Evolutionary conservation across 495 filamentous ascomycete species (phyloP).

Genomic region (Evansstolkia leycettana): DNA sequence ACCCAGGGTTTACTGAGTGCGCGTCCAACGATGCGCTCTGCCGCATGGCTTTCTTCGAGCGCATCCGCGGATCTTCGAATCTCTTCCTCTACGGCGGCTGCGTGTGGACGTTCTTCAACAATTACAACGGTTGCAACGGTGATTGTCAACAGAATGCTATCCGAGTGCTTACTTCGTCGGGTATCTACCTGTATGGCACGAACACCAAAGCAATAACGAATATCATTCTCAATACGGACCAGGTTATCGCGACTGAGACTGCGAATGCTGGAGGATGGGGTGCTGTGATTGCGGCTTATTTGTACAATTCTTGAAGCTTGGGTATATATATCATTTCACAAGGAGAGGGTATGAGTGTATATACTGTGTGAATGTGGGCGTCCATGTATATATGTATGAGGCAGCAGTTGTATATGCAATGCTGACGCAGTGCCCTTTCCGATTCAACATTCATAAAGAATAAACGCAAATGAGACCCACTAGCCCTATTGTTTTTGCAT

Average conservation of each 20-base stretch:
- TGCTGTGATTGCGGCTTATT: slow-evolving; percentile 38
- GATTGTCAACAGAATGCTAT: slow-evolving; percentile 34
- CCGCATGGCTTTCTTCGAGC: slow-evolving; percentile 27
- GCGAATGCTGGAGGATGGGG: slow-evolving; percentile 45
- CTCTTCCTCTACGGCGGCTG: slow-evolving; percentile 43
- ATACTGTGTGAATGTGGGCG: no score
- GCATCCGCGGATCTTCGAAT: slow-evolving; percentile 27
- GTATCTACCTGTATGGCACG: slow-evolving; percentile 28
- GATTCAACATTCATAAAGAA: no score
- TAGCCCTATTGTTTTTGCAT: no score
- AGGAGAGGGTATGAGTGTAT: no score
- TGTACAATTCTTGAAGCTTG: slow-evolving; percentile 14
- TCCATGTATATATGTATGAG: no score
- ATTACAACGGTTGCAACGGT: slow-evolving; percentile 20
- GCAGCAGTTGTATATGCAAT: no score
- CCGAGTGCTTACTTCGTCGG: slow-evolving; percentile 17
- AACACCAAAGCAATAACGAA: slow-evolving; percentile 30
- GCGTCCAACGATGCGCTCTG: slow-evolving; percentile 20
- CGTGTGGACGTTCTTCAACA: slow-evolving; percentile 42
- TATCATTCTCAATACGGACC: slow-evolving; percentile 22
- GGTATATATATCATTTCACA: no score
- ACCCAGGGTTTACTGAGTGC: slow-evolving; percentile 28
- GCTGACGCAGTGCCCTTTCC: no score
- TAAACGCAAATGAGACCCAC: no score
- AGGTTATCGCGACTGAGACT: slow-evolving; percentile 20